phyloP scores from a whole-genome alignment of 768 basidiomycete species.

The Amylocystis lapponica region DNA sequence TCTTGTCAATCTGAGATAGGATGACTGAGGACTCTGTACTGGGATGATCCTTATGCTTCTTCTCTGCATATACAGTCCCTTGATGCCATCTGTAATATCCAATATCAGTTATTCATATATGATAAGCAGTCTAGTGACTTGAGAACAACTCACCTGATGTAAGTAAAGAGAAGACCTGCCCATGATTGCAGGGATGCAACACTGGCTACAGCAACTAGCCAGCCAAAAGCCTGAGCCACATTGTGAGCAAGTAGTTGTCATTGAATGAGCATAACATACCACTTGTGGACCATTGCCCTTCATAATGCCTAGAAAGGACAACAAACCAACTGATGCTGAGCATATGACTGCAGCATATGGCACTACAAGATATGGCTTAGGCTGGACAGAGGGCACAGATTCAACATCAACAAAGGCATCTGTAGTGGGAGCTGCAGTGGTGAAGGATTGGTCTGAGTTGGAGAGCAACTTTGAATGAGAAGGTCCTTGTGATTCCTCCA shows the following conservation, averaged over 20 bases:
- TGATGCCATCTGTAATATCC: conserved; percentile 20
- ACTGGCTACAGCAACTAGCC: conserved; percentile 16
- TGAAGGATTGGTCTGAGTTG: not conserved
- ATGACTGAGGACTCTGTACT: conserved; percentile 5
- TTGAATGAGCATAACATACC: conserved; percentile 1
- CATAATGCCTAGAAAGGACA: conserved; percentile 12
- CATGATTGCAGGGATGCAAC: conserved; percentile 22
- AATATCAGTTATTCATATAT: not conserved
- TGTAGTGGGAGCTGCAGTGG: not conserved
- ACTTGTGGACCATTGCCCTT: conserved; percentile 3
- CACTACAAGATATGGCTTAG: conserved; percentile 4
- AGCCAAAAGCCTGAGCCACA: conserved; percentile 12
- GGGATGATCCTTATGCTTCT: conserved; percentile 3
- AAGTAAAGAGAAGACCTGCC: conserved; percentile 20
- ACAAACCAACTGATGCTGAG: conserved; percentile 13
- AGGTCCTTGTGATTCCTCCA: not conserved
- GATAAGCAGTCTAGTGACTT: not conserved
- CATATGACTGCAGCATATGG: conserved; percentile 15
- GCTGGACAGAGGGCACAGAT: no score
- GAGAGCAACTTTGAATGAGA: not conserved
- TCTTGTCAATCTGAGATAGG: conserved; percentile 12
- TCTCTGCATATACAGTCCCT: conserved; percentile 19
- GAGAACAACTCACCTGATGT: conserved; percentile 14
- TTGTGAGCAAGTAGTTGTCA: not conserved
- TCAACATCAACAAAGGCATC: not conserved